Base-by-base conservation (phyloP, 179 eudicot genomes). In the Actinidia arguta region DNA sequence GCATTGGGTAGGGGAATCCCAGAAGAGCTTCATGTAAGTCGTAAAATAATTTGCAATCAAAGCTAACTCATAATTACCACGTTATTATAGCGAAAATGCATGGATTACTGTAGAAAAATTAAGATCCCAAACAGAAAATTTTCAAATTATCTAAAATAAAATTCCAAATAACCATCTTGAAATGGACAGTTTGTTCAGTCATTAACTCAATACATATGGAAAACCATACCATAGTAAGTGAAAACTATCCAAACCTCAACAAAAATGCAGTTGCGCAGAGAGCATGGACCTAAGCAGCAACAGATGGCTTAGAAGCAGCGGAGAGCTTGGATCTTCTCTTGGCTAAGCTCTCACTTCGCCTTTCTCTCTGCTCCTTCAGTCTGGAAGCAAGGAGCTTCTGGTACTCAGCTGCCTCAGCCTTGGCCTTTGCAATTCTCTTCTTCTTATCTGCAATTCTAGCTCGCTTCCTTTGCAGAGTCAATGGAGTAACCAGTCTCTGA, bases 321-420 rank as follows among this genome's bases (percentile, higher is more conserved):
- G 91, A 90, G 51, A 90, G 87, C 83, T 81, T 90, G 31, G 90
- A 90, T 61, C 91, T 90, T 71, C 87, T 90, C 91, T 89, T 89
- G 1, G 93, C 93, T 85, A 90, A 82, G 83, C 90, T 89, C 82
- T 90, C 91, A 44, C 90, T 89, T 11, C 93, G 82, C 82, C 81
- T 83, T 39, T 89, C 93, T 59, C 91, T 83, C 81, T 90, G 92
- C 82, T 90, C 92, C 87, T 89, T 90, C 86, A 90, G 52, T 85
- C 93, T 87, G 11, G 84, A 13, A 1, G 93, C 91, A 39, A 90
- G 91, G 31, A 90, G 93, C 86, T 85, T 90, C 73, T 90, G 91
- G 89, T 90, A 90, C 85, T 89, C 91, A 4, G 89, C 93, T 6
- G 90, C 91, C 50, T 90, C 90, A 4, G 88, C 25, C 88, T 90